Base-by-base conservation (phyloP, 1,284 basidiomycete genomes). In the Lentinula novae-zelandiae region DNA sequence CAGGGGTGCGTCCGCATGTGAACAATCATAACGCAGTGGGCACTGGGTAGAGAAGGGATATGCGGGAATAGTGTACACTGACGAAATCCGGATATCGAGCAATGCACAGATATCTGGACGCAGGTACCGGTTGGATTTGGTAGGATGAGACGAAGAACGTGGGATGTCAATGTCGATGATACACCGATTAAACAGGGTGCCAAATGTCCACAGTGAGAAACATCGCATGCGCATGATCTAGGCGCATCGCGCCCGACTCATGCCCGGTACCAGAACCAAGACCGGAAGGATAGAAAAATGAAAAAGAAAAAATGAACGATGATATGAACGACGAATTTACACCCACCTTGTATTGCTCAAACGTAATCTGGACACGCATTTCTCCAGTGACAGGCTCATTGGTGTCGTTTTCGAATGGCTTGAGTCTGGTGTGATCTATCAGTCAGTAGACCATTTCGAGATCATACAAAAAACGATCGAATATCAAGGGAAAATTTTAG, bases 291-390 rank as follows among this genome's bases (percentile, higher is more conserved):
- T 3, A 6, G 6, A 20, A 44, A 4, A 44, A 8, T 8, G 17
- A 53, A 22, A 53, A 36, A 40, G 13, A 22, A 39, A 13, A 8
- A 53, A 52, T 34, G 9, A 52, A 52, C 5, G n/a, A 15, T 33
- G 31, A n/a, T 38, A n/a, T 46, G 20, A 22, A 46, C 44, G 9
- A 20, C n/a, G 44, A 22, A 27, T 46, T 1, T 12, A n/a, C 3
- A 80, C 86, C 70, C 68, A 94, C 93, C 81, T 95, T 89, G 77
- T 83, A 86, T 62, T 92, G 90, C 72, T 96, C 95, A 73, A 95
- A 99, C 40, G 93, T 93, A 62, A 96, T 88, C 76, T 98, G 96
- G 12, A 99, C 83, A 69, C 95, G 90, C 74, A 99, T 92, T 74
- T 98, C 96, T 50, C 96, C 96, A 58, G 86, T 92, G 58, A 96